Evolutionary conservation across 805 yeast species (phyloP), one percentile per base, ranked within the genome.

Genomic region (Metschnikowia lochheadii): DNA sequence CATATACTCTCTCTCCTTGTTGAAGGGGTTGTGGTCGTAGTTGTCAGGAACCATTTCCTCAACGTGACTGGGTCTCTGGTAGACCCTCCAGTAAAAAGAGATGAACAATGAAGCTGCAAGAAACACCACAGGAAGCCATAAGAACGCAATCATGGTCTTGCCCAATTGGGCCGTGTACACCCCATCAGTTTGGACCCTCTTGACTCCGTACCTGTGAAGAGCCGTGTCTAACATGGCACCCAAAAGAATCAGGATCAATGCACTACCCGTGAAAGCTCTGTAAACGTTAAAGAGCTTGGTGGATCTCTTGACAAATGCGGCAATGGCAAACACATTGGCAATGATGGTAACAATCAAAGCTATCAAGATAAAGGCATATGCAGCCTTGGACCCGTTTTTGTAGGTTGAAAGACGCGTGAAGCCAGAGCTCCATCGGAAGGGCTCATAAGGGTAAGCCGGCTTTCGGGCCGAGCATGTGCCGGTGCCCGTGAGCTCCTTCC

Each of bases 341-440:
- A 42, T 6, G 10, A 45, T 39, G 2, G 54, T 53, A 7, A 46
- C 17, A 13, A 51, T 21, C 46, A 51, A 42, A 3, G 54, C 45
- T 38, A 41, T n/a, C 23, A 51, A 41, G 20, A 51, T 48, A 6
- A 51, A 17, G 1, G 50, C 52, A 18, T 51, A 51, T 14, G 48
- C 55, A 2, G 56, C 56, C 21, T 42, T 36, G 23, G 55, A 51
- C 18, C 56, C 55, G 13, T 37, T 38, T 10, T 21, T 50, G 26
- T 39, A 50, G 13, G 44, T 32, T 26, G 32, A 31, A 10, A 29
- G 26, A 3, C 46, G 36, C 4, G 32, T 23, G 41, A 51, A 48
- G 2, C 56, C 54, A 8, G 54, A 50, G 26, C 56, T 48, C 54
- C 54, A 53, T 32, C 44, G 29, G 42, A 44, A 53, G 13, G 56